Base-by-base conservation (phyloP, 495 filamentous ascomycete species). In the Clavariopsis aquatica region DNA sequence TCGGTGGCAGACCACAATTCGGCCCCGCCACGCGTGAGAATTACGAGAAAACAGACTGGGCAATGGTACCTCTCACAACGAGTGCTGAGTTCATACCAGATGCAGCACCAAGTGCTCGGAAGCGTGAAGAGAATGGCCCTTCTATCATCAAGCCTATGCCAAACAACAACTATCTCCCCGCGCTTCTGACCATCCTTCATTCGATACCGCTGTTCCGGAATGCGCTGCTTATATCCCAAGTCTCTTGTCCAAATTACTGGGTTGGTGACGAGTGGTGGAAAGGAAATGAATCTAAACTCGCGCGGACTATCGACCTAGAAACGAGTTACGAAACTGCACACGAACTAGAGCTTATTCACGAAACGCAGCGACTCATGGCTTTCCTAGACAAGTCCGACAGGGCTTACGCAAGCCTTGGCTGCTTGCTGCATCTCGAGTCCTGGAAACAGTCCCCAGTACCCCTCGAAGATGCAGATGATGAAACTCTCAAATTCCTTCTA, bases 241-340 rank as follows among this genome's bases (percentile, higher is more conserved):
- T 77, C 36, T 58, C 75, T 29, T 78, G 85, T 12, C 75, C 78
- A 3, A 82, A 87, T 55, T 95, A 94, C 65, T 89, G 88, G 0
- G 76, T 83, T 58, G 81, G 89, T 62, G 73, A 81, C 9, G 85
- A 93, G 23, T 97, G 93, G 93, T 97, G 93, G 93, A 87, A 85
- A 68, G 93, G 92, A 6, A 79, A 82, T 10, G 64, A 79, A 0
- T 89, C 93, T 31, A 77, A 81, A 34, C 75, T 79, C 1, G 81
- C 85, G 12, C 83, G 82, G 34, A 80, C 85, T 19, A 79, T 86
- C n/a, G 80, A 83, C 17, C 69, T 81, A n/a, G 64, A 58, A 46
- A 68, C 69, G 8, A 71, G 81, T 7, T 79, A 76, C 69, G 77
- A 80, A 20, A 81, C 85, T 15, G 78, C 83, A 7, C 22, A 52